Conservation (phyloP, 2,329 filamentous ascomycete species). For the Exophiala spinifera region DNA sequence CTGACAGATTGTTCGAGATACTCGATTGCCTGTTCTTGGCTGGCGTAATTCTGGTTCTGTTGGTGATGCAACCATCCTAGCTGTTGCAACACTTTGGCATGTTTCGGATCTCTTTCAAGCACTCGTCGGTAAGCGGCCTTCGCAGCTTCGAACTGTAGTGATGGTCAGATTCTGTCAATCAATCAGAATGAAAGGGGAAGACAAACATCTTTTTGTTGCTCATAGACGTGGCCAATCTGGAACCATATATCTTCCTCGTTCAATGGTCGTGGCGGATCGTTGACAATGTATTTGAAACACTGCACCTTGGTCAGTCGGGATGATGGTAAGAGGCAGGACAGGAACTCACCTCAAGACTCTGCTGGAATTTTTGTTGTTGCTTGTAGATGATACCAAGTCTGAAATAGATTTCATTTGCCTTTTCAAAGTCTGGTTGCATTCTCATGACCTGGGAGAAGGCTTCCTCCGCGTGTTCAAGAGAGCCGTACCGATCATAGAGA, state of each 20-base stretch:
- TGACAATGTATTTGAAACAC: conserved; percentile 99
- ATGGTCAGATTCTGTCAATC: conserved; percentile 26
- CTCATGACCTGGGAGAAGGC: conserved; percentile 98
- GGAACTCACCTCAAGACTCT: conserved; percentile 77
- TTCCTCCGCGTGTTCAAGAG: conserved; percentile 93
- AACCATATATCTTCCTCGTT: conserved; percentile 99
- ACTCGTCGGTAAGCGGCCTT: conserved; percentile 91
- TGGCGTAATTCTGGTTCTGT: conserved; percentile 84
- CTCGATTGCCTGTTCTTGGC: conserved; percentile 93
- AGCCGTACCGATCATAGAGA: conserved; percentile 92
- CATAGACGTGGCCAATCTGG: conserved; percentile 97
- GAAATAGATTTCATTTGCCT: conserved; percentile 99
- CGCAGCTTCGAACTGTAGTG: conserved; percentile 78
- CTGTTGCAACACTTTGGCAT: conserved; percentile 97
- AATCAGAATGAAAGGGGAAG: neutral
- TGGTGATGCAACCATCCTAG: conserved; percentile 97
- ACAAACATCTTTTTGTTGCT: conserved; percentile 96
- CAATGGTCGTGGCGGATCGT: conserved; percentile 82
- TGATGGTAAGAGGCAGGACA: neutral
- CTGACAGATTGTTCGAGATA: conserved; percentile 95
- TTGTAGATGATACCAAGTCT: conserved; percentile 99
- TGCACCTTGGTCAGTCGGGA: conserved; percentile 38
- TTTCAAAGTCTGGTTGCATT: conserved; percentile 96
- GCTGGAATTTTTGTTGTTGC: conserved; percentile 88
- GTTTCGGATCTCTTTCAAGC: conserved; percentile 88